These are phyloP conservation scores for Alternaria angustiovoidea DNA, from an alignment of 2,329 filamentous ascomycete genomes.

Conservation along the genomic window DNA sequence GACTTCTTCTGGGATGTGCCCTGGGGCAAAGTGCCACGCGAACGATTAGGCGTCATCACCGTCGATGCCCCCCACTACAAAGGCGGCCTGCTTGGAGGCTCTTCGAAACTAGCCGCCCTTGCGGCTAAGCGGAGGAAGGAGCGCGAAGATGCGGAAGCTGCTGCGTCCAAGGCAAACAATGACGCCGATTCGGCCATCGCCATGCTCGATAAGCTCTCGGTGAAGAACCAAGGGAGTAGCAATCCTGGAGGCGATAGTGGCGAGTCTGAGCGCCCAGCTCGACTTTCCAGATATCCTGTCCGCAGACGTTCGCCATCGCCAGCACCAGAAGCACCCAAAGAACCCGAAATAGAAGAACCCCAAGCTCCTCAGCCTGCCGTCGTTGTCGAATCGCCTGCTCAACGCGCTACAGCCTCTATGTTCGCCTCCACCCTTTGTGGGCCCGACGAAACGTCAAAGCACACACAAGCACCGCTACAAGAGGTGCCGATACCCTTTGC, in stretches of 20 bases:
- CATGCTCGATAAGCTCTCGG: conserved; percentile 55
- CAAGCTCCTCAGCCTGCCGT: conserved; percentile 31
- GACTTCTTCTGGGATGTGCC: conserved; percentile 83
- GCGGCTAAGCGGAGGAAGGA: conserved; percentile 88
- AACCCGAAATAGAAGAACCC: conserved; percentile 20
- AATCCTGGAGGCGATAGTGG: neutral
- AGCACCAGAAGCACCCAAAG: conserved; percentile 21
- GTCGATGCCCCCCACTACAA: conserved; percentile 66
- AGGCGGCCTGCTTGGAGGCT: conserved; percentile 81
- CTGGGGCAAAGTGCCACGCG: conserved; percentile 77
- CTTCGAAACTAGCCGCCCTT: conserved; percentile 86
- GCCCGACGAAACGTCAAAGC: conserved; percentile 7
- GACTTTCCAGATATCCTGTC: conserved; percentile 32
- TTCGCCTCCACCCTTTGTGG: conserved; percentile 62
- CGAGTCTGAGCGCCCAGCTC: conserved; percentile 17
- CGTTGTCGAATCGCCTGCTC: conserved; percentile 39
- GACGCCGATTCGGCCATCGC: conserved; percentile 50
- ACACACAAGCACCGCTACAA: conserved; percentile 3
- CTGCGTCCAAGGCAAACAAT: conserved; percentile 18
- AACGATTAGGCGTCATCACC: conserved; percentile 70
- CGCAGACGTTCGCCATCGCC: conserved; percentile 44
- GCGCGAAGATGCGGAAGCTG: conserved; percentile 66
- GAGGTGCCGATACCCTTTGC: conserved; percentile 53
- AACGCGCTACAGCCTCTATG: conserved; percentile 59
- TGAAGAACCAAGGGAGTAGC: conserved; percentile 31